Evolutionary conservation across 306 rosid genomes (phyloP).

Genomic region (Begonia fuchsioides): DNA sequence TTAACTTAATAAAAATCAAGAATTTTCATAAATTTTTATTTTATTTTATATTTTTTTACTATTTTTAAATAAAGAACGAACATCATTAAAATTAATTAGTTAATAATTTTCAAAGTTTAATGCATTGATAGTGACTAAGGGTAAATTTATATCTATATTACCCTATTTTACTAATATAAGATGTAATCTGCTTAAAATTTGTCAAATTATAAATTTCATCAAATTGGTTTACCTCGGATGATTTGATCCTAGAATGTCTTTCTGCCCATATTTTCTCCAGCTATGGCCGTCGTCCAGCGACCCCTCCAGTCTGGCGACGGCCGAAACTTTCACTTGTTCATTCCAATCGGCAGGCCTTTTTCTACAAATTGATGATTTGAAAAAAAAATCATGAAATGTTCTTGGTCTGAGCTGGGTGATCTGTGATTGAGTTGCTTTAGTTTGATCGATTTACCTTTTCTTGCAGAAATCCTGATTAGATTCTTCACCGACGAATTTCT

Average conservation of each 20-base stretch:
- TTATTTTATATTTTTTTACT: too few species aligned
- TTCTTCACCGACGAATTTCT: constrained; percentile 7
- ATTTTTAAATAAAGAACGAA: too few species aligned
- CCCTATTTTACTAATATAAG: too few species aligned
- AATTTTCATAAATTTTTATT: too few species aligned
- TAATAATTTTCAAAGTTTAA: too few species aligned
- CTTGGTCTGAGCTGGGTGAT: too few species aligned
- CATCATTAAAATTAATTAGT: too few species aligned
- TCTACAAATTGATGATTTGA: constrained; percentile 16
- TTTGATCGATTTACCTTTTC: constrained; percentile 5
- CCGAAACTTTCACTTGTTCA: constrained; percentile 30
- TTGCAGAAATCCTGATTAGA: neutral
- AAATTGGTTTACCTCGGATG: constrained; percentile 44
- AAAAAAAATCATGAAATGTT: neutral
- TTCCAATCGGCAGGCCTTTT: constrained; percentile 33
- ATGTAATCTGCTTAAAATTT: too few species aligned
- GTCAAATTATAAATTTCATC: neutral
- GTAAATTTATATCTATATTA: too few species aligned
- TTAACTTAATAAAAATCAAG: too few species aligned
- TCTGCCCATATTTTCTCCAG: constrained; percentile 87
- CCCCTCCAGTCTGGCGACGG: constrained; percentile 23
- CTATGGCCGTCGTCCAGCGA: constrained; percentile 34
- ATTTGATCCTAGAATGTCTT: constrained; percentile 73
- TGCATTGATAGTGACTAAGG: too few species aligned
- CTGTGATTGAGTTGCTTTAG: too few species aligned